Base-by-base conservation (phyloP, 805 yeast species). In the Kodamaea leandrae region DNA sequence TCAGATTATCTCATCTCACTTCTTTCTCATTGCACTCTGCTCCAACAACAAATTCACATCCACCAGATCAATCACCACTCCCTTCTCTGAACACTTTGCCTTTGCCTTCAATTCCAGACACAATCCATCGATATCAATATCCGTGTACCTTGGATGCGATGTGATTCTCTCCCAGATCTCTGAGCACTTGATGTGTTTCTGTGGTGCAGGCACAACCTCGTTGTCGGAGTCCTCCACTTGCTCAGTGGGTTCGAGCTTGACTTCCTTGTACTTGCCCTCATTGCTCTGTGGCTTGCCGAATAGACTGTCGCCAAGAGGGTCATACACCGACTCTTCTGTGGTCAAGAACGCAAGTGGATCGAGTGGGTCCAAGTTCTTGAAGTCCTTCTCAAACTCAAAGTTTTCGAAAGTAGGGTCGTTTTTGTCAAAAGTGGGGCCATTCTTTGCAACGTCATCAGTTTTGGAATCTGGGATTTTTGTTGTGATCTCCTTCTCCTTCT, bases 101-200 rank as follows among this genome's bases (percentile, higher is more conserved):
- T 91, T 93, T 27, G 82, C 64, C 64, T 91, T 86, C 58, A 93
- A 74, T 66, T 93, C 99, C 32, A 68, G 59, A 73, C 99, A 93
- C 59, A 93, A 74, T 2, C 96, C 95, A 58, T 91, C 97, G 49
- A 93, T 90, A 61, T 93, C 99, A 39, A 93, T 72, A 45, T 90
- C 96, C 4, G 93, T 80, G 62, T 90, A 93, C 58, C 84, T 80
- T 24, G 99, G 98, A 71, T 93, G 98, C 16, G 93, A 64, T 2
- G 96, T 86, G 27, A 93, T 84, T 56, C 98, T 77, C 62, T 91
- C 98, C 99, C 99, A 93, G 12, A 91, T 83, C 51, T 89, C 96
- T 0, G 95, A 78, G 63, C 99, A 93, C 55, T 79, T 80, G 49
- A 79, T 58, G 10, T 76, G 71, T 13, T 63, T 64, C 43, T 80